phyloP scores from a whole-genome alignment of 2,329 filamentous ascomycete species.

The Huntiella savannae region DNA sequence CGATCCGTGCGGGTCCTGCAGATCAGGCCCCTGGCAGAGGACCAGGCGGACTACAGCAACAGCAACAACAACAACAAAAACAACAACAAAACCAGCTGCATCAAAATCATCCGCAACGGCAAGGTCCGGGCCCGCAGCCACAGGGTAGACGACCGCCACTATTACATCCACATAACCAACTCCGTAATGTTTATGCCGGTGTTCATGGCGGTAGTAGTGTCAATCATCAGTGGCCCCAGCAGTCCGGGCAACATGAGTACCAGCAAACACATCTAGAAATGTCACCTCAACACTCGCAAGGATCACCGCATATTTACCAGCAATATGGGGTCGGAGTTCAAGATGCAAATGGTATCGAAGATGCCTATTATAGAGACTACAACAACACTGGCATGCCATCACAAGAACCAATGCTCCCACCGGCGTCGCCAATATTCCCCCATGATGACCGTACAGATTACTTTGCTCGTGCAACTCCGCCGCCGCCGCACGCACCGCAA shows the following conservation, averaged over 20 bases:
- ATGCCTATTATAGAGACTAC: neutral
- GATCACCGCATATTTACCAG: neutral
- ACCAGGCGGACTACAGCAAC: neutral
- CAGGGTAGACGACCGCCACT: neutral
- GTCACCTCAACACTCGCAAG: no score
- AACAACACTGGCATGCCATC: neutral
- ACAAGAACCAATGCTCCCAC: neutral
- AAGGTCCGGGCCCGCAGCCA: neutral
- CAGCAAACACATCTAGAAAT: neutral
- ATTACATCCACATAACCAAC: neutral
- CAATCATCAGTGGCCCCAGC: neutral
- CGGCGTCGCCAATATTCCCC: neutral
- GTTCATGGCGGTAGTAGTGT: neutral
- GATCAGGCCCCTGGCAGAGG: neutral
- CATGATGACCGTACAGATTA: constrained; percentile 9
- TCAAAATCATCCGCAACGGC: neutral
- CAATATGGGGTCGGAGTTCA: neutral
- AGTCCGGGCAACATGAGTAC: neutral
- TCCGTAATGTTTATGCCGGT: neutral
- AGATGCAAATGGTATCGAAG: no score
- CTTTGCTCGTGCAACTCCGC: constrained; percentile 7
- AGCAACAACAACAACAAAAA: constrained; percentile 2
- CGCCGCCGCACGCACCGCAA: constrained; percentile 9
- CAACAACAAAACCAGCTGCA: neutral
- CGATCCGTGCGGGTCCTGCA: constrained; percentile 1